Evolutionary conservation across 2,329 filamentous ascomycete species (phyloP).

Genomic region (Xylogone sp.): DNA sequence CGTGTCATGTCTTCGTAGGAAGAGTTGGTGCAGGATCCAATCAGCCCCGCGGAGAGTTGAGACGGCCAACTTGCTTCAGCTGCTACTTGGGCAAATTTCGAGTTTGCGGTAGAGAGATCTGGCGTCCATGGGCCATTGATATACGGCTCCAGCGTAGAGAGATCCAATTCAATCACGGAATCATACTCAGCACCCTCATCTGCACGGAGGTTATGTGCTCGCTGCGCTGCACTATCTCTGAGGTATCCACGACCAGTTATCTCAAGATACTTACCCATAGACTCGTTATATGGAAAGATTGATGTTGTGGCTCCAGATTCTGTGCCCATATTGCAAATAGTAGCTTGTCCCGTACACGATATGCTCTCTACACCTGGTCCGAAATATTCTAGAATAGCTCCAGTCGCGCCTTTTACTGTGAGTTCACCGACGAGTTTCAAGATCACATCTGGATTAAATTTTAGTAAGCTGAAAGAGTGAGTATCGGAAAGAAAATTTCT

Average conservation of each 20-base stretch:
- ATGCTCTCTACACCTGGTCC: conserved; percentile 29
- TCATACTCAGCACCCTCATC: conserved; percentile 32
- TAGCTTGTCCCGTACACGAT: conserved; percentile 33
- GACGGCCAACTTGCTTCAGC: conserved; percentile 27
- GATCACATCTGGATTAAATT: conserved; percentile 28
- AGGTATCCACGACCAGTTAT: conserved; percentile 22
- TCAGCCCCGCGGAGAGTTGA: conserved; percentile 26
- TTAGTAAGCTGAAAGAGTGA: neutral
- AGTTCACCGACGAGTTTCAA: conserved; percentile 32
- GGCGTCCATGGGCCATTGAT: conserved; percentile 34
- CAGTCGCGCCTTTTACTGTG: conserved; percentile 31
- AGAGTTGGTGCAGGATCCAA: conserved; percentile 33
- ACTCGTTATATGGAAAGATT: conserved; percentile 31
- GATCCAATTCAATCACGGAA: conserved; percentile 31
- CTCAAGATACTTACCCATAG: conserved; percentile 29
- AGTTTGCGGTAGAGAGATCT: conserved; percentile 30
- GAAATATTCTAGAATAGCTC: conserved; percentile 33
- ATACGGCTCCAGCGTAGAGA: conserved; percentile 29
- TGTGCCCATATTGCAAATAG: conserved; percentile 34
- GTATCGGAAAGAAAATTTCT: neutral
- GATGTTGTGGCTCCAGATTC: conserved; percentile 34
- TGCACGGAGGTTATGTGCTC: conserved; percentile 7
- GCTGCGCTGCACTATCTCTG: conserved; percentile 16
- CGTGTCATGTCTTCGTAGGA: conserved; percentile 33
- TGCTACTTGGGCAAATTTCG: conserved; percentile 24